Evolutionary conservation across 1,139 yeast species (phyloP).

Genomic region (Arxiozyma heterogenica): DNA sequence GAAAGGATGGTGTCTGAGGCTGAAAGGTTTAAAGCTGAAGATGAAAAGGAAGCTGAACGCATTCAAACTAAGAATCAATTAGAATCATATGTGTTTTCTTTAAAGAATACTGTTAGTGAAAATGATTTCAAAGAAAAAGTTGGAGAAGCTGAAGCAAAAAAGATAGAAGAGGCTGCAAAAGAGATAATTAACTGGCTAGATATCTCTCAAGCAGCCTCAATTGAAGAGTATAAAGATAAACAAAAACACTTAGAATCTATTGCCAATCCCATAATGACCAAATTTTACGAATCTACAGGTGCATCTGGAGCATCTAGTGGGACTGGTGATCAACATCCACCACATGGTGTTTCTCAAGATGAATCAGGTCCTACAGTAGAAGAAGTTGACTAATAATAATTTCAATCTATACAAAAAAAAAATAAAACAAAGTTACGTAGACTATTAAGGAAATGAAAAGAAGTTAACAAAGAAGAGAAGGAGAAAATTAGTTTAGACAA

Average conservation of each 20-base stretch:
- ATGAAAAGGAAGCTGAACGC: conserved; percentile 71
- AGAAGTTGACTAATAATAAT: conserved; percentile 49
- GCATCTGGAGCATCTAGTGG: conserved; percentile 34
- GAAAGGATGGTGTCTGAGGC: conserved; percentile 92
- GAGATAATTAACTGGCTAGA: conserved; percentile 82
- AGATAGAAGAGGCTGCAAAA: conserved; percentile 72
- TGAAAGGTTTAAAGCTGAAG: conserved; percentile 71
- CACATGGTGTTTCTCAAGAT: conserved; percentile 37
- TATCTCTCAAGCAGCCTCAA: conserved; percentile 74
- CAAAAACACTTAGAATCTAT: conserved; percentile 57
- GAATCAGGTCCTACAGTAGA: conserved; percentile 60
- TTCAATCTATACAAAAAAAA: neutral
- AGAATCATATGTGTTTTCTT: conserved; percentile 77
- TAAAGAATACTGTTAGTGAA: conserved; percentile 64
- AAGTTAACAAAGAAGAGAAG: no score
- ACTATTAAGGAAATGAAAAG: no score
- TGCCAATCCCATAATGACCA: conserved; percentile 58
- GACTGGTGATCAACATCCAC: conserved; percentile 39
- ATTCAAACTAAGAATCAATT: conserved; percentile 71
- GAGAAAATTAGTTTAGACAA: no score
- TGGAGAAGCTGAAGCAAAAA: conserved; percentile 78
- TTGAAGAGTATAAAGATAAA: conserved; percentile 67
- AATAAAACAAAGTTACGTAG: no score
- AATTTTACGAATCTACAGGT: conserved; percentile 54
- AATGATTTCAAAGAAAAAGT: conserved; percentile 61